Conservation (phyloP, 169 alveolate genomes). For the Eimeria acervulina region DNA sequence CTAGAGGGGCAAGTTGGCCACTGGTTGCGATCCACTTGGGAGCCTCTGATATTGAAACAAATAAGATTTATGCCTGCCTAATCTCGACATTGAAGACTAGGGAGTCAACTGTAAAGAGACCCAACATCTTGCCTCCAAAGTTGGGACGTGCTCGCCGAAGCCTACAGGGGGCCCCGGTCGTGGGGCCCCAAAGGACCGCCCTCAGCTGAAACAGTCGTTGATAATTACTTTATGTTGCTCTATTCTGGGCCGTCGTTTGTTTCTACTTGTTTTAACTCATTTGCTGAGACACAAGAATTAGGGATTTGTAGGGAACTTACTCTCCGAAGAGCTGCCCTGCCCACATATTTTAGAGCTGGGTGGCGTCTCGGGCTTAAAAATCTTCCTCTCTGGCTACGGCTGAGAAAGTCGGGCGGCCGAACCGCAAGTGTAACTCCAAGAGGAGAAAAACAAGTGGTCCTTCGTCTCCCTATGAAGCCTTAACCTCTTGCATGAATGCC, state of each 20-base stretch:
- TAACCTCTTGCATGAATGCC: neutral
- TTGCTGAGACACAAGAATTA: neutral
- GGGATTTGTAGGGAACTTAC: neutral
- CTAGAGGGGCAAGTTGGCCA: neutral
- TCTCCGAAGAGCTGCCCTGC: neutral
- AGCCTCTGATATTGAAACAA: neutral
- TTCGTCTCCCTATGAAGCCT: neutral
- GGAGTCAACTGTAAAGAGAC: neutral
- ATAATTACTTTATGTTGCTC: neutral
- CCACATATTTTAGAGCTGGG: neutral
- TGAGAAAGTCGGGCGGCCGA: neutral
- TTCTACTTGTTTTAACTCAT: neutral
- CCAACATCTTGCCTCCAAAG: neutral
- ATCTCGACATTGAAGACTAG: neutral
- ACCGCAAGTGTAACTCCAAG: neutral
- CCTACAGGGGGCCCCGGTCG: neutral
- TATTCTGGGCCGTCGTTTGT: neutral
- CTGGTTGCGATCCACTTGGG: neutral
- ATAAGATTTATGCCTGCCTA: neutral
- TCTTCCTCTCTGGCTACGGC: neutral
- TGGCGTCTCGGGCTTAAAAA: neutral
- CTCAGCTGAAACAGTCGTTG: neutral
- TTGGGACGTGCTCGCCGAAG: neutral
- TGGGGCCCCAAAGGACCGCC: neutral
- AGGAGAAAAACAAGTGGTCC: neutral